Evolutionary conservation across 1,139 yeast genomes (phyloP), one percentile per base, ranked within the genome.

Genomic region (Suhomyces wounanorum): DNA sequence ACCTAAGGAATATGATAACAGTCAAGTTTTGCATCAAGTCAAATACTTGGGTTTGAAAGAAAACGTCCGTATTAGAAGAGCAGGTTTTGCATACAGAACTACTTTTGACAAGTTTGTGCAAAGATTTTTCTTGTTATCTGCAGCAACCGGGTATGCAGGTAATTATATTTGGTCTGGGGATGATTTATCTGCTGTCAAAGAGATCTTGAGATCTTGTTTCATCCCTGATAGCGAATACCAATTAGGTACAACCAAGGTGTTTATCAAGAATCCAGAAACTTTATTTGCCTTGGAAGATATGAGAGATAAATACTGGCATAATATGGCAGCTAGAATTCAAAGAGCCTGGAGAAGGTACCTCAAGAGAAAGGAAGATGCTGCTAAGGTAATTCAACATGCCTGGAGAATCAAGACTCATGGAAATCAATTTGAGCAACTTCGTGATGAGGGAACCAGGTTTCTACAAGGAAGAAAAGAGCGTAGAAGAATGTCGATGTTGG

Each of bases 301-400:
- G 95, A 83, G 99, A 68, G 99, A 95, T 63, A 88, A 86, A 72
- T 95, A 91, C 67, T 95, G 99, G 99, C 95, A 91, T 65, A 90
- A 89, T 62, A 95, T 94, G 96, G 99, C 99, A 2, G 92, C 96
- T 1, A 82, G 96, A 61, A 94, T 95, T 59, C 99, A 95, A 73
- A 82, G 98, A 59, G 98, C 99, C 5, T 91, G 97, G 92, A 82
- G 99, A 73, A 78, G 89, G 59, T 89, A 87, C 65, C 72, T 86
- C 55, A 85, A 85, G 65, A 79, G 89, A 63, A 86, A 92, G 69
- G 87, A 85, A 53, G 96, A 90, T 63, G 94, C 96, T 25, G 98
- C 97, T 1, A 84, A 81, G 55, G 81, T 79, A 47, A 84, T 94
- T 44, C 99, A 95, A 72, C 81, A 86, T 55, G 86, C 91, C 43